Evolutionary conservation across 2,329 filamentous ascomycete genomes (phyloP).

Genomic region (Camillea tinctor): DNA sequence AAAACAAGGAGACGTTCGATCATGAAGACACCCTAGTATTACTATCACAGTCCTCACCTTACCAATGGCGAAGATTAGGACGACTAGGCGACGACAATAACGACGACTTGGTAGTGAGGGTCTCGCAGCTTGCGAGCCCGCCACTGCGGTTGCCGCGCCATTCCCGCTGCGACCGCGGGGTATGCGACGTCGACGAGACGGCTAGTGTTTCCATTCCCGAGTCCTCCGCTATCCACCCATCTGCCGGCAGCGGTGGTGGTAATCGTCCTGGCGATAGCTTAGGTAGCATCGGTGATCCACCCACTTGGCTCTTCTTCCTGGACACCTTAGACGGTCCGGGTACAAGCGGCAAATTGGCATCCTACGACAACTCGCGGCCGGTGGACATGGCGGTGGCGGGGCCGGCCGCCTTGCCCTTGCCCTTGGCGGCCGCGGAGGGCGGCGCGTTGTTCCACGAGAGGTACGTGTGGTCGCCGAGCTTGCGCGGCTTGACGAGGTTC

Average conservation of each 20-base stretch:
- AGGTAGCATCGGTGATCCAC: background rate
- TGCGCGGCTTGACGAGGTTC: constrained; percentile 90
- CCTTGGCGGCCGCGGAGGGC: constrained; percentile 33
- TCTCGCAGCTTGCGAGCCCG: background rate
- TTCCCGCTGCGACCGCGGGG: background rate
- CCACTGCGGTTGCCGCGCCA: background rate
- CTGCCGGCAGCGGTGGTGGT: background rate
- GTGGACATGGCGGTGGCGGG: constrained; percentile 46
- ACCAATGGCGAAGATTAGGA: constrained; percentile 1
- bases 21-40: too few species aligned
- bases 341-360: constrained; percentile 12
- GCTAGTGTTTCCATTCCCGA: background rate
- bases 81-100: background rate
- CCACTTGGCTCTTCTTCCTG: constrained; percentile 11
- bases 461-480: constrained; percentile 97
- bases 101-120: background rate
- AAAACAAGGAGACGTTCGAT: too few species aligned
- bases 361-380: constrained; percentile 54
- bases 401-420: constrained; percentile 41
- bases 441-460: constrained; percentile 83
- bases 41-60: constrained; percentile 5
- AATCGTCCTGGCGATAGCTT: background rate
- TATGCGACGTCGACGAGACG: background rate
- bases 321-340: background rate
- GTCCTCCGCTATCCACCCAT: background rate